Conservation (phyloP, 2,329 filamentous ascomycete genomes). For the Xenoacremonium recifei region DNA sequence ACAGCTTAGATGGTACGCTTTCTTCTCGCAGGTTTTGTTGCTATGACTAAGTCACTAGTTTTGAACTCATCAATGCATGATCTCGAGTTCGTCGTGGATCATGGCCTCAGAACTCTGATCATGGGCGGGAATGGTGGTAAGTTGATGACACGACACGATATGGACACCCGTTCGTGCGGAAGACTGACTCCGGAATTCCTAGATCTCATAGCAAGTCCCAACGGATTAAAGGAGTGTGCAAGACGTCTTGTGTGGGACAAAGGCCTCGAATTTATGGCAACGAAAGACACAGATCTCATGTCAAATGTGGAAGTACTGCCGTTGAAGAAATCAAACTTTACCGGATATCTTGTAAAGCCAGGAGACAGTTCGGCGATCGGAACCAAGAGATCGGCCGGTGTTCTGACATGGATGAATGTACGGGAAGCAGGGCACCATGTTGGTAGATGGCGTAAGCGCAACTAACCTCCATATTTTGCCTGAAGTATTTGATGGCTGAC, state of each 20-base stretch:
- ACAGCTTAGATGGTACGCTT: neutral
- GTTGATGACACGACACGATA: neutral
- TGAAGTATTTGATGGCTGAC: neutral
- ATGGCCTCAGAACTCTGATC: neutral
- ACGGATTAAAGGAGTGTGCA: no score
- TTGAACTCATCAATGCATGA: neutral
- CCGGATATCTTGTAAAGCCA: neutral
- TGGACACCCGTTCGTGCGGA: neutral
- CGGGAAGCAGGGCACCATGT: neutral
- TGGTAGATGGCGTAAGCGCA: neutral
- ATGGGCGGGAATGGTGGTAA: neutral
- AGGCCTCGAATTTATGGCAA: no score
- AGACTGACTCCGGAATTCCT: neutral
- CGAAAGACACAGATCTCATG: no score
- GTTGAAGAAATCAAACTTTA: neutral
- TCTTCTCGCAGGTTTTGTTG: neutral
- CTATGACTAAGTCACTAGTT: neutral
- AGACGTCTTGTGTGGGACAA: no score
- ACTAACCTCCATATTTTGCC: neutral
- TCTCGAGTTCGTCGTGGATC: neutral
- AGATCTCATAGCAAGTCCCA: neutral
- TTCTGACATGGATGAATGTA: neutral
- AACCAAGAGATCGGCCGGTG: neutral
- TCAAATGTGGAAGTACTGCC: no score
- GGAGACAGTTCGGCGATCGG: neutral